Evolutionary conservation across 2,329 filamentous ascomycete species (phyloP), one percentile per base, ranked within the genome.

Genomic region (Fusarium sp.): DNA sequence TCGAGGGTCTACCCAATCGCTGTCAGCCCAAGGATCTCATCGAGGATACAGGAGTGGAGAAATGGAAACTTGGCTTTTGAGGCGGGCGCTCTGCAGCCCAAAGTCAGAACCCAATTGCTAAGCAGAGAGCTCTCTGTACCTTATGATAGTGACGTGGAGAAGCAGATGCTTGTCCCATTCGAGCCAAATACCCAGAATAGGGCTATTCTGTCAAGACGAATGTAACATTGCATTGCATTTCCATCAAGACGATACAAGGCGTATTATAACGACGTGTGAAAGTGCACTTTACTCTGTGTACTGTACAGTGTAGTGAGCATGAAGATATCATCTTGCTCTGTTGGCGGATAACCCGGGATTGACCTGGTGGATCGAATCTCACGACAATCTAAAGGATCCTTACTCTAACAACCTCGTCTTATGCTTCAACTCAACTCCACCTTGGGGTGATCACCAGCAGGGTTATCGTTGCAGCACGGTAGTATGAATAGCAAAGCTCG

Each of bases 101-200:
- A 49, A 57, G 66, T 69, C 66, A 69, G 66, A 69, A 69, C 66
- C 66, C 66, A 70, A 70, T 70, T 65, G 47, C 42, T 26, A 37
- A 38, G n/a, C 56, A 30, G 45, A 20, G 26, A 50, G 23, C 33
- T 28, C 20, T 36, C 49, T 23, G 50, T 18, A 36, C 49, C 49
- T 57, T 33, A 63, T 59, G 57, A 53, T 57, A 31, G 66, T 67
- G 66, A 69, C 66, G 66, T 69, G 55, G 30, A 30, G 10, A 11
- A 11, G 30, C 30, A 30, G 52, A 36, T 62, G 44, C 34, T 62
- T 67, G 40, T 57, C 30, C 33, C 20, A 34, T 28, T 40, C 34
- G 42, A 7, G 23, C 9, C 12, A 23, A 40, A 38, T 37, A 51
- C 18, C 15, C 18, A 41, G 38, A 23, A 18, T 23, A 15, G 38